Evolutionary conservation across 2,329 filamentous ascomycete species (phyloP), one percentile per base, ranked within the genome.

Genomic region (Thelonectria rubi): DNA sequence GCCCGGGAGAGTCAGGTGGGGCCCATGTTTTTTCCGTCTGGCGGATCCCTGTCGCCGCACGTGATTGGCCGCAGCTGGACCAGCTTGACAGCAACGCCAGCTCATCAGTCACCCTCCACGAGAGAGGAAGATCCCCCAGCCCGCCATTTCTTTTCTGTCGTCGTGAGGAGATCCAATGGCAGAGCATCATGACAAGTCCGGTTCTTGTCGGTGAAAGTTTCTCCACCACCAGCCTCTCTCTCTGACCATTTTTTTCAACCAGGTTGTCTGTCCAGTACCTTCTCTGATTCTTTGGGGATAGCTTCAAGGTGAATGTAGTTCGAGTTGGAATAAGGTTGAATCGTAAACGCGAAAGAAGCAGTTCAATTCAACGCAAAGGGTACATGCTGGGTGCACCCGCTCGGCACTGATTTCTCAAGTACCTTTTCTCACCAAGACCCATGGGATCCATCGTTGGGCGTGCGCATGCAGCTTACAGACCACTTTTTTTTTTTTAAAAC

Each of bases 11-110:
- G 21, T 30, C 21, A 9, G 20, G 43, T 47, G 43, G 43, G 21
- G 18, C 14, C 50, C 55, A 39, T 52, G 24, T 53, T 48, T 58
- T 34, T 30, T 37, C n/a, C 49, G 55, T 40, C 63, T 71, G 65
- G 64, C 57, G 56, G 63, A 67, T 71, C 73, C 74, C 68, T 65
- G 66, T 65, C 51, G 47, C 58, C 67, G 57, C 63, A 67, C 68
- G 64, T 69, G 65, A 78, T 78, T 78, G 76, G 76, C 68, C 68
- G 64, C 69, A 65, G 78, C 78, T 78, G 76, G 76, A 63, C 69
- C 67, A 73, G 68, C 66, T 67, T 67, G 65, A 70, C 75, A 70
- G 75, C 74, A 77, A 55, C 76, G 76, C 76, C 76, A 78, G 67
- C 76, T 74, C 76, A 78, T 78, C 76, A 77, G 56, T 57, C 46